A percentile compares a stretch with the other conserved stretches of the same genome.
These are phyloP conservation scores for Boletus insuetus DNA, from an alignment of 768 basidiomycete genomes.

Conservation along the genomic window DNA sequence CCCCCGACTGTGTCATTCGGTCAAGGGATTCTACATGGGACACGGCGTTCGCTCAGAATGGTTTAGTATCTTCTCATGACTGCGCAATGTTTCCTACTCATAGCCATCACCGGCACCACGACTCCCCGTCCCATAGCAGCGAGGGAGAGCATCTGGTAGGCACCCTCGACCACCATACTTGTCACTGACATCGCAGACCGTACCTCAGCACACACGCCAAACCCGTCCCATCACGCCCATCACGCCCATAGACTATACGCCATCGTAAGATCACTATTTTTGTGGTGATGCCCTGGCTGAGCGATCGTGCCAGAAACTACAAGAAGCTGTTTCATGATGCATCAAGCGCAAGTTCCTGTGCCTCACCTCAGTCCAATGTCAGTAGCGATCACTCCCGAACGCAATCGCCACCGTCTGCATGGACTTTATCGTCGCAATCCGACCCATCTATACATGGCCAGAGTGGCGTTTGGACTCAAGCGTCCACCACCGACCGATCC, in stretches of 20 bases:
- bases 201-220: conserved; percentile 27
- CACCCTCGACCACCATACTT: conserved; percentile 2
- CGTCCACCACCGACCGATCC: conserved; percentile 28
- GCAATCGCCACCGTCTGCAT: conserved; percentile 44
- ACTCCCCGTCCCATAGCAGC: conserved; percentile 21
- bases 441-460: conserved; percentile 28
- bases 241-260: conserved; percentile 33
- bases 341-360: conserved; percentile 29
- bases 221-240: conserved; percentile 36
- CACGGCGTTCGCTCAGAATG: conserved; percentile 36
- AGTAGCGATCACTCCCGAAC: conserved; percentile 48
- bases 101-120: conserved; percentile 26
- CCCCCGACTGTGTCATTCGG: conserved; percentile 24
- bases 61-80: conserved; percentile 37
- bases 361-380: conserved; percentile 31
- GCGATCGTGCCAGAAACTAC: conserved; percentile 23
- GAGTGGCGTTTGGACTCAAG: conserved; percentile 27
- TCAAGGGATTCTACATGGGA: conserved; percentile 37
- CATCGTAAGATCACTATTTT: conserved; percentile 26
- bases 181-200: conserved; percentile 13
- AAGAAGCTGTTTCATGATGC: conserved; percentile 33
- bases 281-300: conserved; percentile 12
- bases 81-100: conserved; percentile 33
- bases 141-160: conserved; percentile 30
- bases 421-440: conserved; percentile 39